Evolutionary conservation across 2,329 filamentous ascomycete species (phyloP), one percentile per base, ranked within the genome.

Genomic region (Zasmidium angulare): DNA sequence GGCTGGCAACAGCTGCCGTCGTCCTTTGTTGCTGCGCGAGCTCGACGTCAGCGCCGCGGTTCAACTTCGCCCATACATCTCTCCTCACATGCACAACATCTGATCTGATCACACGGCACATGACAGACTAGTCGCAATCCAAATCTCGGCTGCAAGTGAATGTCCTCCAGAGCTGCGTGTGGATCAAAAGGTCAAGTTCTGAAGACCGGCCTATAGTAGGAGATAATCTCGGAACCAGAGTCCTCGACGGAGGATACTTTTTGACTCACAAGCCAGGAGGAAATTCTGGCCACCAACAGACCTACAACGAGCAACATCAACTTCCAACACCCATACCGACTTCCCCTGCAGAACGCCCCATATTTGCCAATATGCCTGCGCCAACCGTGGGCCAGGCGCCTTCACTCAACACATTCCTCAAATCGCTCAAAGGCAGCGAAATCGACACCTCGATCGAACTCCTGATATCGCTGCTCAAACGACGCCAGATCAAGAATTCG

Each of bases 401-500:
- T 47, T 89, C 87, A 67, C 80, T 97, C 64, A 84, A 87, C 50
- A 89, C 88, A 51, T 95, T 91, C 69, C 83, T 96, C 65, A 90
- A 89, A 71, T 88, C 89, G 12, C 82, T 96, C 63, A 93, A 91
- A 73, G 83, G 84, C 36, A 87, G 86, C 55, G 82, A 87, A 26
- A 84, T 95, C 55, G 92, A 96, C 67, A 85, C 88, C 46, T 93
- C 91, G 9, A 88, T 96, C 65, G 92, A 97, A 75, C 86, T 85
- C 64, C 83, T 96, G 62, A 87, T 93, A 68, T 90, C 90, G 54
- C 86, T 97, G 20, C 84, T 99, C 65, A 97, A 96, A 77, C 84
- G 93, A 73, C 84, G 93, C 68, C 93, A 98, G 73, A 96, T 99
- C 71, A 86, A 85, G 62, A 91, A 91, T 66, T 91, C 93, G 50